Conservation (phyloP, 83 land plant genomes). For the Diphasiastrum complanatum region DNA sequence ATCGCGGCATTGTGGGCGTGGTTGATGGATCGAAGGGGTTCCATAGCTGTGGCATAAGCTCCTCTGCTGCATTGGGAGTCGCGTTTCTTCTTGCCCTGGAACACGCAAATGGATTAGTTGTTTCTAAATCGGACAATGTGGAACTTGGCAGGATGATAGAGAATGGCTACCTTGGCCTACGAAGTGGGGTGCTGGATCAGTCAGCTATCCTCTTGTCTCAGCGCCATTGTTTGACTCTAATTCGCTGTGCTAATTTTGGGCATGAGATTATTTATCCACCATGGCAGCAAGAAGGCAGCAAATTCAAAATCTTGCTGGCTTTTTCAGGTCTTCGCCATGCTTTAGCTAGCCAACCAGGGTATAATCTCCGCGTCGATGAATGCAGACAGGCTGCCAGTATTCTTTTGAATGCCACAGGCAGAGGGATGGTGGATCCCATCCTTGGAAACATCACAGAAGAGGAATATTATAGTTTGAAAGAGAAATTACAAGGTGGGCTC, state of each 20-base stretch:
- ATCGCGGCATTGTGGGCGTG: conserved; percentile 28
- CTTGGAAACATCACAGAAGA: conserved; percentile 3
- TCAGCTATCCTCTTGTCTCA: conserved; percentile 87
- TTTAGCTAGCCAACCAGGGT: conserved; percentile 64
- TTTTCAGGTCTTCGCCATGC: conserved; percentile 85
- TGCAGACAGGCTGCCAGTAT: conserved; percentile 75
- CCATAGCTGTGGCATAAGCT: conserved; percentile 41
- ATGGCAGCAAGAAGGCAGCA: conserved; percentile 13
- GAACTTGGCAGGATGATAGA: conserved; percentile 76
- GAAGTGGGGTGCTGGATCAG: conserved; percentile 90
- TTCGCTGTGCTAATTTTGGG: too few relatives aligned
- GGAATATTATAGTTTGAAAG: conserved; percentile 29
- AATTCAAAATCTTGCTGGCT: conserved; percentile 77
- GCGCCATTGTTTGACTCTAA: conserved; percentile 59
- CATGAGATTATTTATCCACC: conserved; percentile 43
- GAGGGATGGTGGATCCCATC: not conserved
- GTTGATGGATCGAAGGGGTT: conserved; percentile 35
- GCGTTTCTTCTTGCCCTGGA: conserved; percentile 34
- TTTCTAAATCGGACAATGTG: conserved; percentile 28
- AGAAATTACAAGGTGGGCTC: conserved; percentile 38
- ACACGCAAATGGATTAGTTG: conserved; percentile 28
- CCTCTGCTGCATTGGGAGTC: conserved; percentile 40
- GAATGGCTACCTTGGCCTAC: conserved; percentile 81
- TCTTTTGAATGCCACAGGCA: conserved; percentile 22
- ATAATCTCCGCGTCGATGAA: conserved; percentile 76